Evolutionary conservation across 2,329 filamentous ascomycete genomes (phyloP), one percentile per base, ranked within the genome.

Genomic region (Cercospora sp.): DNA sequence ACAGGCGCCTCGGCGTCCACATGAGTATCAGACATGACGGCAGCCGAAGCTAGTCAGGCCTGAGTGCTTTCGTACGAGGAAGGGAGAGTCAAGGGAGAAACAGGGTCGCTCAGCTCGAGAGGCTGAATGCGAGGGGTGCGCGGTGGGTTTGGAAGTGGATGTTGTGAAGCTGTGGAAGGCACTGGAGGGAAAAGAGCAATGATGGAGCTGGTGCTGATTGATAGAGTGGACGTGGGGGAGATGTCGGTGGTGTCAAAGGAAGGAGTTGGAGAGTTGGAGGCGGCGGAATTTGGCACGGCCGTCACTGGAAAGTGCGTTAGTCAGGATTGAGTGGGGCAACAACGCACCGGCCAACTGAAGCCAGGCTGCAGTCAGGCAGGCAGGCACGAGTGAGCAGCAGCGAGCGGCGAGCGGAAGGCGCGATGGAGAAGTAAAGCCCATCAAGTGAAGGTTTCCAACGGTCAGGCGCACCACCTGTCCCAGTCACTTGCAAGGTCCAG

Each of bases 371-470:
- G 53, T 12, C 53, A 31, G 53, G 53, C 53, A 30, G 53, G 53
- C 53, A 58, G 53, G 53, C 53, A 30, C 53, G 30, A 58, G 53
- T 58, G 53, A 58, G 53, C 53, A 58, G 53, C 53, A 57, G 28
- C 53, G 23, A 57, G 53, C 53, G 26, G n/a, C 53, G 26, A 33
- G 53, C 53, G 53, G 53, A 58, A 58, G 53, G 53, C 30, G 30
- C 53, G 16, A 1, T 5, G 53, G 53, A 13, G 23, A 57, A 57
- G 23, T 57, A 18, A 57, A 28, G 53, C 23, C 23, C 23, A 5
- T 5, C 8, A 51, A 58, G 26, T 58, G 53, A 58, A 33, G 53
- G 5, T 3, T 7, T 58, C 53, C 53, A 58, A 58, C 53, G 53
- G 53, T 16, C 26, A 58, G 26, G 26, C 53, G 5, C 26, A 28